A percentile compares a stretch with the other conserved stretches of the same genome.
These are phyloP conservation scores for Plasmodium billcollinsi DNA, from an alignment of 169 alveolate genomes.

Conservation along the genomic window DNA sequence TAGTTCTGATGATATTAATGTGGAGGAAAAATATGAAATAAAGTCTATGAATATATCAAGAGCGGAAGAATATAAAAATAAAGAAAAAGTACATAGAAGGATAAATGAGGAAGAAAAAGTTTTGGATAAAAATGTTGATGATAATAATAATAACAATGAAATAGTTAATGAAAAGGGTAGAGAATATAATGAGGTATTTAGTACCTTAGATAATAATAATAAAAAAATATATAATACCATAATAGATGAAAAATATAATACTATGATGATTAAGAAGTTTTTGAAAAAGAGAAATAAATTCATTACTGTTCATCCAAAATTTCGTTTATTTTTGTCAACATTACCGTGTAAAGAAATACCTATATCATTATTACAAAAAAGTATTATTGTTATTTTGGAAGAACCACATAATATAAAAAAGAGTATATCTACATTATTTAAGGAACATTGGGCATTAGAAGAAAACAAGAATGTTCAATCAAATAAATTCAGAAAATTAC, in stretches of 20 bases:
- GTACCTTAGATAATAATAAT: conserved; percentile 1
- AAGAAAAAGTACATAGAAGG: not conserved
- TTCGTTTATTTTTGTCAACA: conserved; percentile 95
- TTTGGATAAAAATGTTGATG: not conserved
- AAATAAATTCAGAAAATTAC: conserved; percentile 79
- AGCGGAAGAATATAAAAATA: not conserved
- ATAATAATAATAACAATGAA: conserved; percentile 3
- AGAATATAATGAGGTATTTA: not conserved
- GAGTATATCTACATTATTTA: conserved; percentile 59
- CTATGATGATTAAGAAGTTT: not conserved
- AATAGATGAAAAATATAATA: conserved; percentile 27
- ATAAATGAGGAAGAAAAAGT: not conserved
- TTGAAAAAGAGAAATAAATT: conserved; percentile 73
- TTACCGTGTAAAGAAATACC: conserved; percentile 96
- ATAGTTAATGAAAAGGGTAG: not conserved
- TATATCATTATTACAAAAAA: conserved; percentile 94
- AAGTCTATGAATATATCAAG: not conserved
- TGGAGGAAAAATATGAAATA: not conserved
- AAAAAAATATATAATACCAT: not conserved
- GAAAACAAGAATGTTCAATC: conserved; percentile 74
- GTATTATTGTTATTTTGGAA: conserved; percentile 95
- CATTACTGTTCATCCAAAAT: conserved; percentile 92
- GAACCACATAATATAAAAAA: conserved; percentile 88
- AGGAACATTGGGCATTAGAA: conserved; percentile 76
- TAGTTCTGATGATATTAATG: conserved; percentile 20